Conservation (phyloP, 257 asterid species). For the Gynochthodes officinalis region DNA sequence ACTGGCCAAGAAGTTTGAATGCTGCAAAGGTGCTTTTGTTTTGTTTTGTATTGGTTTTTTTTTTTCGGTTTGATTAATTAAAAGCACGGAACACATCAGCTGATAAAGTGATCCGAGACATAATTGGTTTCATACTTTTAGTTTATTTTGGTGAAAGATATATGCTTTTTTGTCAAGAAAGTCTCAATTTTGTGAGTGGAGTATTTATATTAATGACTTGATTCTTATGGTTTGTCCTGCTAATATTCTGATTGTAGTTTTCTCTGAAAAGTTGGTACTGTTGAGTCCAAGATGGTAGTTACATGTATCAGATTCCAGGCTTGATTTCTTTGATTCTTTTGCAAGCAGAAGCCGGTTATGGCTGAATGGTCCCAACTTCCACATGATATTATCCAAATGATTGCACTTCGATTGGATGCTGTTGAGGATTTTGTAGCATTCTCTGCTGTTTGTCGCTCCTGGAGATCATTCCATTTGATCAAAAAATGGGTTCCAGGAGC, state of each 20-base stretch:
- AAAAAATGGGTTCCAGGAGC: slow-evolving; percentile 35
- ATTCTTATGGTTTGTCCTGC: background rate
- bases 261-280: background rate
- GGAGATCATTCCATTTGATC: slow-evolving; percentile 33
- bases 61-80: no score
- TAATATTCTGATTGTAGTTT: background rate
- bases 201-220: no score
- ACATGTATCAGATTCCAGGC: background rate
- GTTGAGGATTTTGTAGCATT: slow-evolving; percentile 34
- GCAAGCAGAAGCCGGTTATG: slow-evolving; percentile 13
- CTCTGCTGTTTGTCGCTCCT: slow-evolving; percentile 45
- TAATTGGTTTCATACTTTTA: no score
- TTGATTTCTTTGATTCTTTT: background rate
- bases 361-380: slow-evolving; percentile 33
- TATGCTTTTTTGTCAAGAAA: no score
- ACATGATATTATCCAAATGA: slow-evolving; percentile 19
- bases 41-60: no score
- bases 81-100: no score
- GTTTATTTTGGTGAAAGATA: no score
- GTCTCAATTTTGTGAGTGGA: no score
- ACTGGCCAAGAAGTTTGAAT: no score
- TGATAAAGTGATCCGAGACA: no score
- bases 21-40: no score
- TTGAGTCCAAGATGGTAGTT: background rate
- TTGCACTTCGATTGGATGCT: slow-evolving; percentile 20